Conservation (phyloP, 108 stramenopile species). For the Parietichytrium sp. region DNA sequence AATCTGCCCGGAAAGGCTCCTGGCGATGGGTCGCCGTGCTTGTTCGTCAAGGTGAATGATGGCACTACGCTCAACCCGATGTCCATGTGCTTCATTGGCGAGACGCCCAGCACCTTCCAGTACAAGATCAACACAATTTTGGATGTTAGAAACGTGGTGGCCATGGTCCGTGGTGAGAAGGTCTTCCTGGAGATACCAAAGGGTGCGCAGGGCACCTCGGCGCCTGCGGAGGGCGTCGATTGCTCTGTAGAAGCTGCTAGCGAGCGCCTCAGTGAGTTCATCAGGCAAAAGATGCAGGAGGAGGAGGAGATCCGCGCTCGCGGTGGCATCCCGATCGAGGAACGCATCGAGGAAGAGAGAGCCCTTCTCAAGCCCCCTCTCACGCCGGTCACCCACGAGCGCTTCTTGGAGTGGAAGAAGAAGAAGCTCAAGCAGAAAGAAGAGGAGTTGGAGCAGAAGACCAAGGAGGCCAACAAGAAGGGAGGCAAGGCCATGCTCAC, state of each 20-base stretch:
- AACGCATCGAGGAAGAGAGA: constrained; percentile 33
- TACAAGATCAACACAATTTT: not conserved
- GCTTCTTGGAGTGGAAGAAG: constrained; percentile 36
- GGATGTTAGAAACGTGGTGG: not conserved
- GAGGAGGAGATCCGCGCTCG: constrained; percentile 36
- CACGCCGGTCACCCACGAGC: constrained; percentile 25
- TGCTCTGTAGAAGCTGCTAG: not conserved
- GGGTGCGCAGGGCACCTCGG: constrained; percentile 25
- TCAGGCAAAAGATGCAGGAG: constrained; percentile 27
- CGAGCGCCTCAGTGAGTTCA: constrained; percentile 11
- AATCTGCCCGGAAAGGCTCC: not conserved
- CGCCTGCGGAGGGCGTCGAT: constrained; percentile 15
- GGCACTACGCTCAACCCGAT: constrained; percentile 32
- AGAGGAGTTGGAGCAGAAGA: not conserved
- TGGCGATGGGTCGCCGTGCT: constrained; percentile 3
- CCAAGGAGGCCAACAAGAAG: constrained; percentile 21
- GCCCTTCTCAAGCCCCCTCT: not conserved
- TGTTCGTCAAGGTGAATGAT: not conserved
- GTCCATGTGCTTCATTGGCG: constrained; percentile 26
- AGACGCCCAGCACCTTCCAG: constrained; percentile 11
- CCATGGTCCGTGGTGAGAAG: constrained; percentile 30
- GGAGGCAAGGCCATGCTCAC: constrained; percentile 33
- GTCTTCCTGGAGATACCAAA: constrained; percentile 29
- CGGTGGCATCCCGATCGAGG: constrained; percentile 28
- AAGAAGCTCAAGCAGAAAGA: constrained; percentile 38